Base-by-base conservation (phyloP, 2,329 filamentous ascomycete genomes). In the Sphaerulina musiva region DNA sequence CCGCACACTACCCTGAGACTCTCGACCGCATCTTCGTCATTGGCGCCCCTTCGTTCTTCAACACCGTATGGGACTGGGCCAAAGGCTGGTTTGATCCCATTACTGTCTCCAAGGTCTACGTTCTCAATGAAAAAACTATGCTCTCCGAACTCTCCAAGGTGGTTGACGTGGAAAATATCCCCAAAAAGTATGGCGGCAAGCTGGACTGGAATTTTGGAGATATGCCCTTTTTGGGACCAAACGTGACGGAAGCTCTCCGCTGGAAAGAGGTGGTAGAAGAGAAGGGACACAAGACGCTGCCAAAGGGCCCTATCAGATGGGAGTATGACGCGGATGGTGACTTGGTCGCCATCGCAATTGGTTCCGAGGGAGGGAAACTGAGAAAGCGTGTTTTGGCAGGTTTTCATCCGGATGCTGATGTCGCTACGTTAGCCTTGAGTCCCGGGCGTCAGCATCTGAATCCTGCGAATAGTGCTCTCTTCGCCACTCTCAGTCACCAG, bases 21-120 rank as follows among this genome's bases (percentile, higher is more conserved):
- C 75, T 96, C 47, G 92, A 95, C 69, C 80, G 88, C 62, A 87
- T 87, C 70, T 89, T 85, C 67, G 86, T 97, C 66, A 89, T 96
- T 59, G 91, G 91, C 57, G 92, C 92, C 0, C 92, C 92, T 6
- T 75, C 80, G 44, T 95, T 95, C 79, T 95, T 95, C 76, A 86
- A 87, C 47, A 95, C 89, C 2, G 88, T 95, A 56, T 92, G 91
- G 91, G 84, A 87, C 61, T 95, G 90, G 89, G 81, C 95, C 73
- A 95, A 95, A 78, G 85, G 87, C 66, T 95, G 91, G 90, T 95
- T 95, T 46, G 74, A 78, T 73, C 91, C 91, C 6, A 89, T 90
- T 58, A 96, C 92, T 34, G 88, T 90, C 51, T 93, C 89, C 65
- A 97, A 97, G 76, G 96, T 97, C 70, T 95, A 95, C 71, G 93